These are phyloP conservation scores for Rhodofomes roseus DNA, from an alignment of 1,284 basidiomycete species.

Conservation along the genomic window DNA sequence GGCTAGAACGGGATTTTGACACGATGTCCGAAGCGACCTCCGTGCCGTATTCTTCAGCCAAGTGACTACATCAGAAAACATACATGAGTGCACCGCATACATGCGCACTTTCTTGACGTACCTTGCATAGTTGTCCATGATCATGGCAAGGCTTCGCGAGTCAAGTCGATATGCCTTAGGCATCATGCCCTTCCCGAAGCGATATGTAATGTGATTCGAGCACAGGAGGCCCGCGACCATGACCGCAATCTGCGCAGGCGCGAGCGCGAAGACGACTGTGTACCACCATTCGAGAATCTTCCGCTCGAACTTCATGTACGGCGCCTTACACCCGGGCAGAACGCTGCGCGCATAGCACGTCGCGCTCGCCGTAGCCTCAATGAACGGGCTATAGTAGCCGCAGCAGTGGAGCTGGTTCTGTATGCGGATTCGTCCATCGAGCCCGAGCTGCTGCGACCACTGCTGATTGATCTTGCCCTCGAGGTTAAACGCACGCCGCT, in stretches of 20 bases:
- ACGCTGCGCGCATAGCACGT: conserved; percentile 55
- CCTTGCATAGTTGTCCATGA: conserved; percentile 63
- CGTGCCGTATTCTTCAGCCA: conserved; percentile 42
- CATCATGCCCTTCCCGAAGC: conserved; percentile 66
- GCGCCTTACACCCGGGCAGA: conserved; percentile 56
- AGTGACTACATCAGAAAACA: conserved; percentile 27
- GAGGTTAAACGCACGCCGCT: conserved; percentile 57
- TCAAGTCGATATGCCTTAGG: conserved; percentile 60
- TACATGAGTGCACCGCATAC: background rate
- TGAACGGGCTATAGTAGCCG: conserved; percentile 57
- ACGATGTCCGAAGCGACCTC: conserved; percentile 40
- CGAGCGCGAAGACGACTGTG: conserved; percentile 48
- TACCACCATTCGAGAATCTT: conserved; percentile 51
- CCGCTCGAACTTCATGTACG: conserved; percentile 48
- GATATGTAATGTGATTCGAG: conserved; percentile 62
- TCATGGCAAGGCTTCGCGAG: conserved; percentile 53
- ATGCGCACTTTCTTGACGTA: conserved; percentile 24
- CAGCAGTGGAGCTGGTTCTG: conserved; percentile 60
- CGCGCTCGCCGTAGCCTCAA: conserved; percentile 53
- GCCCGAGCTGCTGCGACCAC: conserved; percentile 50
- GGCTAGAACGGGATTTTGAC: conserved; percentile 35
- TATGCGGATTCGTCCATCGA: conserved; percentile 45
- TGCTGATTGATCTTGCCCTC: conserved; percentile 61
- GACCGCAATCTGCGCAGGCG: conserved; percentile 47
- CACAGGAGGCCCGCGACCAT: conserved; percentile 52